Conservation (phyloP, 495 filamentous ascomycete genomes). For the Penicillium atrosanguineum region DNA sequence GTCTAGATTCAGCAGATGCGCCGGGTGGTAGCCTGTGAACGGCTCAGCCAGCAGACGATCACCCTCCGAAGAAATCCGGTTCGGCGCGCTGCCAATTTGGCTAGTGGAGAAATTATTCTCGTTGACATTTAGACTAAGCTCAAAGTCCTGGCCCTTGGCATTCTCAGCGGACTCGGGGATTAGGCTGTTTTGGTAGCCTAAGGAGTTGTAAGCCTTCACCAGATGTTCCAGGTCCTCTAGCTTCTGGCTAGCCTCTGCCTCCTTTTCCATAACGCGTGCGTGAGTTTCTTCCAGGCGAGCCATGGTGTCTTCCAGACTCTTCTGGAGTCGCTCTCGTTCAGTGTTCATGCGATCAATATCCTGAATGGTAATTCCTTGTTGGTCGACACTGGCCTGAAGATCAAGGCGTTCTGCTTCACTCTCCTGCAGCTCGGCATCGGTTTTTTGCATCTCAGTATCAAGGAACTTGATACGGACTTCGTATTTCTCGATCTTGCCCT, state of each 20-base stretch:
- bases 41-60: constrained; percentile 77
- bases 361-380: constrained; percentile 87
- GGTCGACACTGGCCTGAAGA: constrained; percentile 82
- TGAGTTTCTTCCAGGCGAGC: constrained; percentile 78
- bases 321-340: constrained; percentile 87
- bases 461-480: constrained; percentile 71
- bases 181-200: constrained; percentile 89
- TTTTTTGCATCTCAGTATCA: constrained; percentile 75
- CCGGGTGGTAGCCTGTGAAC: constrained; percentile 82
- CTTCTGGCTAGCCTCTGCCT: constrained; percentile 73
- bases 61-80: constrained; percentile 46
- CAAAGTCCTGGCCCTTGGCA: constrained; percentile 78
- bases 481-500: constrained; percentile 80
- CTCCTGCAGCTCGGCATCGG: constrained; percentile 70
- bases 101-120: constrained; percentile 75
- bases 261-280: constrained; percentile 75
- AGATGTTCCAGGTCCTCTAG: constrained; percentile 86
- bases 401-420: constrained; percentile 76
- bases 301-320: constrained; percentile 71
- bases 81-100: constrained; percentile 58
- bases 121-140: constrained; percentile 74
- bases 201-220: constrained; percentile 85
- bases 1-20: constrained; percentile 82
- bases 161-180: constrained; percentile 82
- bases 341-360: constrained; percentile 99